Percentiles rank a stretch among this genome's conserved stretches.
Conservation (phyloP, 2,329 filamentous ascomycete species). For the Hypoxylon sp. region DNA sequence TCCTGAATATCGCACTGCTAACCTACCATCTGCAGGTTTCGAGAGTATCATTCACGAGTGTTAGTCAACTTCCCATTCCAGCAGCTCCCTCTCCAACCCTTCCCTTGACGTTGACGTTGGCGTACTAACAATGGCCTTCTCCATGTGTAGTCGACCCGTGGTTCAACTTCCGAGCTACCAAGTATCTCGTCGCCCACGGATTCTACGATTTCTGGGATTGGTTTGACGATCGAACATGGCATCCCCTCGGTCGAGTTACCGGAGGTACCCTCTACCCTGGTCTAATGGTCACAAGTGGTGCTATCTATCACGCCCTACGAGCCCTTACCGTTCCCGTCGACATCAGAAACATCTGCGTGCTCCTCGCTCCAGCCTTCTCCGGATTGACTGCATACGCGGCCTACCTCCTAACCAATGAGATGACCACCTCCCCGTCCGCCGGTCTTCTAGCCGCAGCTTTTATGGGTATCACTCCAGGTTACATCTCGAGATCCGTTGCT, state of each 20-base stretch:
- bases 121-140: conserved; percentile 11
- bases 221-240: conserved; percentile 99
- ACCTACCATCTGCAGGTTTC: conserved; percentile 71
- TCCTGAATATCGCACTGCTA: conserved; percentile 22
- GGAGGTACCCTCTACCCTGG: conserved; percentile 99
- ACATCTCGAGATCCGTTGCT: conserved; percentile 97
- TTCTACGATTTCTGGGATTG: conserved; percentile 99
- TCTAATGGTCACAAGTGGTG: conserved; percentile 98
- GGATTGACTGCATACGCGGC: conserved; percentile 92
- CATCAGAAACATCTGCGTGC: conserved; percentile 98
- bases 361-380: conserved; percentile 94
- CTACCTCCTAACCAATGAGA: conserved; percentile 96
- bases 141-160: conserved; percentile 88
- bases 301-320: conserved; percentile 93
- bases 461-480: conserved; percentile 97
- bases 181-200: conserved; percentile 95
- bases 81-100: conserved; percentile 2
- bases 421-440: conserved; percentile 94
- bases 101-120: conserved; percentile 44
- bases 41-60: conserved; percentile 99
- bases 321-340: conserved; percentile 92
- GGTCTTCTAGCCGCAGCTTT: conserved; percentile 94
- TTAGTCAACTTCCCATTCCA: conserved; percentile 62
- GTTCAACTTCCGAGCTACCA: conserved; percentile 99
- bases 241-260: conserved; percentile 96